Evolutionary conservation across 2,329 filamentous ascomycete genomes (phyloP).

Genomic region (Aspergillus pseudoviridinutans): DNA sequence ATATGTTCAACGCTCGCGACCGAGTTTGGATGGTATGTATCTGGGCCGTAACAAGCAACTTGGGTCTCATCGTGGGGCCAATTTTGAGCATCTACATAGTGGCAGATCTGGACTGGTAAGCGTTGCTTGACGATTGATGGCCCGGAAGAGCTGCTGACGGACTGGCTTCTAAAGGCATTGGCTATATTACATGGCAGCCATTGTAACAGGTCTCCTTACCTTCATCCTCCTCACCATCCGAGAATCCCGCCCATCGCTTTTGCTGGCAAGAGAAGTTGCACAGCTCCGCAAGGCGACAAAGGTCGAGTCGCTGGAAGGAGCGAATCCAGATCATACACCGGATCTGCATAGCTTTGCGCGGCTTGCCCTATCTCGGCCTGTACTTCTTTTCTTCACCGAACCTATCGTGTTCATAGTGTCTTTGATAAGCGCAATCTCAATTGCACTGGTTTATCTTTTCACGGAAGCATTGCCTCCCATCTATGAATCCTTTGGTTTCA

Average conservation of each 20-base stretch:
- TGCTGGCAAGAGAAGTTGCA: constrained; percentile 36
- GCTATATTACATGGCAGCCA: constrained; percentile 44
- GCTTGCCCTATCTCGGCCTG: constrained; percentile 40
- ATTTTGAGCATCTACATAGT: constrained; percentile 43
- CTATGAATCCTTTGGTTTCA: constrained; percentile 35
- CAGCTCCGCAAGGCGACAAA: constrained; percentile 24
- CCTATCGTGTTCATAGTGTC: constrained; percentile 45
- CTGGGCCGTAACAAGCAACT: constrained; percentile 43
- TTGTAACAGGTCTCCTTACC: constrained; percentile 32
- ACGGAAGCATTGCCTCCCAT: constrained; percentile 42
- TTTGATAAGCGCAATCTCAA: constrained; percentile 42
- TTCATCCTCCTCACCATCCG: constrained; percentile 35
- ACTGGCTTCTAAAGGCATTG: constrained; percentile 33
- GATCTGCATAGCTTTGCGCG: constrained; percentile 35
- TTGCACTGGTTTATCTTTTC: constrained; percentile 49
- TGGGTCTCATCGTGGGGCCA: constrained; percentile 44
- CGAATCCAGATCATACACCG: constrained; percentile 41
- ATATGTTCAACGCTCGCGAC: constrained; percentile 46
- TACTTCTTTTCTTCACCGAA: constrained; percentile 44
- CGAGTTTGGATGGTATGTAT: constrained; percentile 46
- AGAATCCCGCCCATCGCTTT: constrained; percentile 44
- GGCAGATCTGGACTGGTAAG: constrained; percentile 35
- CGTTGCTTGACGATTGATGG: neutral
- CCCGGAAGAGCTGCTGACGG: neutral
- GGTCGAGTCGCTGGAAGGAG: constrained; percentile 22